Evolutionary conservation across 2,329 filamentous ascomycete genomes (phyloP).

Genomic region (Venturia carpophila): DNA sequence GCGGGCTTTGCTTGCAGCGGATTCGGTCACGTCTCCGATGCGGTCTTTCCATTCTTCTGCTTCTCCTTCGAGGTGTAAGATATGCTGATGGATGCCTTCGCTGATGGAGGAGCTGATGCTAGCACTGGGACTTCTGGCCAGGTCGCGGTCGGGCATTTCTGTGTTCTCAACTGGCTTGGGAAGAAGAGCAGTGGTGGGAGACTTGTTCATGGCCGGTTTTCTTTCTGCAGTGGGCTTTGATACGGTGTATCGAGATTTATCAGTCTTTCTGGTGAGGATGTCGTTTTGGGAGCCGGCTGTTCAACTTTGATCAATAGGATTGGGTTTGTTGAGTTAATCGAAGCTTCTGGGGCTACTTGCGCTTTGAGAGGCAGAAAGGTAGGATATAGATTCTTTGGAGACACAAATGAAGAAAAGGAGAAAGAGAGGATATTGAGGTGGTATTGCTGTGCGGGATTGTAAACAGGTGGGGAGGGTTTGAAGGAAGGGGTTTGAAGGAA

Average conservation of each 20-base stretch:
- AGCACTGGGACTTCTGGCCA: neutral
- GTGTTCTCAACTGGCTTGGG: neutral
- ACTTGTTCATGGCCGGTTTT: neutral
- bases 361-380: neutral
- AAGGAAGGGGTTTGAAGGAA: neutral
- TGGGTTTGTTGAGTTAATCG: neutral
- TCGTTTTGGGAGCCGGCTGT: too few relatives aligned
- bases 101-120: neutral
- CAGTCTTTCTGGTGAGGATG: too few relatives aligned
- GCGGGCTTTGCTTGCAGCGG: neutral
- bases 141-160: neutral
- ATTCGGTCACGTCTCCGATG: neutral
- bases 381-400: neutral
- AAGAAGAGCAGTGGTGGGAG: neutral
- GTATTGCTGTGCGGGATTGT: neutral
- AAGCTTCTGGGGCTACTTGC: neutral
- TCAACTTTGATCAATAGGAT: neutral
- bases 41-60: conserved; percentile 7
- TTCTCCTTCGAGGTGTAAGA: conserved; percentile 5
- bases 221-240: neutral
- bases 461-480: neutral
- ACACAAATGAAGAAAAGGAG: neutral
- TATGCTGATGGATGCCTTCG: neutral
- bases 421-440: too few relatives aligned
- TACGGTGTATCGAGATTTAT: neutral